Conservation (phyloP, 2,329 filamentous ascomycete genomes). For the Fonsecaea monophora region DNA sequence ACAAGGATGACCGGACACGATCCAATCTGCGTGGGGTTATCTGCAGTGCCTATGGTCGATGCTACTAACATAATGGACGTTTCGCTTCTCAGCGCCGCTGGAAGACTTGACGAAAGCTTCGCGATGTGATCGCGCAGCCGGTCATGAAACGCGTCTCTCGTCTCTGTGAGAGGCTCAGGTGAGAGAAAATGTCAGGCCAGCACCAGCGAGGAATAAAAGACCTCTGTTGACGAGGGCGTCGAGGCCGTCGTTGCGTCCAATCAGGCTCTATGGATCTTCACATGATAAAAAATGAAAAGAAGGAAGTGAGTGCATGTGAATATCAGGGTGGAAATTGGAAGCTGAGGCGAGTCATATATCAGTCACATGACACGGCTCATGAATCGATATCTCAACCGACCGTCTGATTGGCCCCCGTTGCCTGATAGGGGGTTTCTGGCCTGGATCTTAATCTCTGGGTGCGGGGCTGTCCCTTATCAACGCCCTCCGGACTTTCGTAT, state of each 20-base stretch:
- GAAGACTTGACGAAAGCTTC: slow-evolving; percentile 9
- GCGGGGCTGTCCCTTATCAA: slow-evolving; percentile 5
- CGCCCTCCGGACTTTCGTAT: not conserved
- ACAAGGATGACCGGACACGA: too few species aligned
- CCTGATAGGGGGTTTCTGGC: not conserved
- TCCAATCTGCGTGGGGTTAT: not conserved
- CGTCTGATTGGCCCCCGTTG: not conserved
- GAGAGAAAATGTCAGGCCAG: not conserved
- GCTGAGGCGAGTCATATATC: not conserved
- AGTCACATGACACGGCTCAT: slow-evolving; percentile 3
- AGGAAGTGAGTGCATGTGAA: not conserved
- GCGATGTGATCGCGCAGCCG: slow-evolving; percentile 2
- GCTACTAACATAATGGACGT: not conserved
- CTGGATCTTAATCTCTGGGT: slow-evolving; percentile 6
- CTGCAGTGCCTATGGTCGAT: not conserved
- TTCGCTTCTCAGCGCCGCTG: slow-evolving; percentile 10
- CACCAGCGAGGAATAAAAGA: slow-evolving; percentile 4
- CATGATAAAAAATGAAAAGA: not conserved
- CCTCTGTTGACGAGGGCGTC: not conserved
- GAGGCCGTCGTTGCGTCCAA: not conserved
- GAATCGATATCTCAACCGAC: not conserved
- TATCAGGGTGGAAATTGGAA: not conserved
- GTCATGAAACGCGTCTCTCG: slow-evolving; percentile 2
- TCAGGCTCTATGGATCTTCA: not conserved
- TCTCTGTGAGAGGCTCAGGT: not conserved